Conservation (phyloP, 108 stramenopile genomes). For the Licmophora abbreviata region DNA sequence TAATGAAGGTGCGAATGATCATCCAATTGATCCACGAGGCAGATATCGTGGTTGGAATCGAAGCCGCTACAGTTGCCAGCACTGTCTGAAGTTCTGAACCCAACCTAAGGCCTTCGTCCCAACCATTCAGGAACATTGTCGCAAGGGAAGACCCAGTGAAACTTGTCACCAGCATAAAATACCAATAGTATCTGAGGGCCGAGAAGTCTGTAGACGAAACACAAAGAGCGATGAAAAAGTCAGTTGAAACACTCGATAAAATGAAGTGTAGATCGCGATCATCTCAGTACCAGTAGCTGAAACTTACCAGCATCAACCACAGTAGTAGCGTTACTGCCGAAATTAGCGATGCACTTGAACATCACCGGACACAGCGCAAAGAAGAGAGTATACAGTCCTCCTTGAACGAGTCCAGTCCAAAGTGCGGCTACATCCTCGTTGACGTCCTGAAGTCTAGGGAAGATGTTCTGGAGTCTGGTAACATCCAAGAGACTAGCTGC, state of each 20-base stretch:
- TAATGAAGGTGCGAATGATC: constrained; percentile 51
- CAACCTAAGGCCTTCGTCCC: constrained; percentile 30
- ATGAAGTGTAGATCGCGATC: neutral
- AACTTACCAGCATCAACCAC: constrained; percentile 36
- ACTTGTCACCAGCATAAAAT: constrained; percentile 74
- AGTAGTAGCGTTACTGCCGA: constrained; percentile 68
- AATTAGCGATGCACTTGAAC: constrained; percentile 85
- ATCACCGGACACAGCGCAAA: constrained; percentile 77
- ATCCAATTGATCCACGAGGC: constrained; percentile 88
- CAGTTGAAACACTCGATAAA: neutral
- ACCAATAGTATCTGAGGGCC: constrained; percentile 81
- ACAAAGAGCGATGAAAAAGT: neutral
- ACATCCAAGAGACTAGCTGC: too few species aligned
- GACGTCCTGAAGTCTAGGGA: too few species aligned
- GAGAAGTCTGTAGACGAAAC: constrained; percentile 38
- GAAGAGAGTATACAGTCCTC: constrained; percentile 56
- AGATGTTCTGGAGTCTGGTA: too few species aligned
- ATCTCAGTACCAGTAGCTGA: neutral
- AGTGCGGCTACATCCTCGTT: too few species aligned
- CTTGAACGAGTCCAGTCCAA: constrained; percentile 15
- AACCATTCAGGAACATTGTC: constrained; percentile 43
- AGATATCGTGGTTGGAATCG: constrained; percentile 51
- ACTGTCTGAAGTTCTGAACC: constrained; percentile 33
- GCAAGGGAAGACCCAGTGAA: constrained; percentile 65
- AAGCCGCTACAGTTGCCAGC: constrained; percentile 36